Conservation (phyloP, 2,329 filamentous ascomycete genomes). For the Arthrobotrys musiformis region DNA sequence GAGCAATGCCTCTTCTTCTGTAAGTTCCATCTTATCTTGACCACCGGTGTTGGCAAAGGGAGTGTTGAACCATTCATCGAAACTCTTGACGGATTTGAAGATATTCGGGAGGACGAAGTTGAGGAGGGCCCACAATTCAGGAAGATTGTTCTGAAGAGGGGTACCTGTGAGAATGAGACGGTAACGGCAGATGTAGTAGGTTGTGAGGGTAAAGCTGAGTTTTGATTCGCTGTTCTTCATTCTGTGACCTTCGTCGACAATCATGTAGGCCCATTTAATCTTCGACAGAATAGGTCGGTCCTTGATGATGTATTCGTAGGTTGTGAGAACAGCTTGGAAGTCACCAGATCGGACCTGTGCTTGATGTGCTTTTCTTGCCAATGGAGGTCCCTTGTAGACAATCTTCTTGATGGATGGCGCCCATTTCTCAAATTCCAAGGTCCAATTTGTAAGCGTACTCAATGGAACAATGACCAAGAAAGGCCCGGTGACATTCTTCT, state of each 20-base stretch:
- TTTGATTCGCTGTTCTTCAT: slow-evolving; percentile 99
- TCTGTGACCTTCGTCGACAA: slow-evolving; percentile 98
- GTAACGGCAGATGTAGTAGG: slow-evolving; percentile 94
- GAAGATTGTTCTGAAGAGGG: slow-evolving; percentile 94
- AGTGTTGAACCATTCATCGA: slow-evolving; percentile 99
- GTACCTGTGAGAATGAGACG: slow-evolving; percentile 97
- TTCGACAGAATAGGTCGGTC: slow-evolving; percentile 94
- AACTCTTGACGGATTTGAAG: slow-evolving; percentile 98
- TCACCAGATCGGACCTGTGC: slow-evolving; percentile 92
- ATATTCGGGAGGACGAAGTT: slow-evolving; percentile 98
- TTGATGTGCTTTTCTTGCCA: slow-evolving; percentile 86
- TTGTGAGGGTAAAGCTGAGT: slow-evolving; percentile 90
- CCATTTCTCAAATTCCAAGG: slow-evolving; percentile 98
- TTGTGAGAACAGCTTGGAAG: slow-evolving; percentile 96
- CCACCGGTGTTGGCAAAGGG: slow-evolving; percentile 98
- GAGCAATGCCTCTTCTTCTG: slow-evolving; percentile 98
- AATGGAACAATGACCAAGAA: slow-evolving; percentile 97
- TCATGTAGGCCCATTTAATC: slow-evolving; percentile 99
- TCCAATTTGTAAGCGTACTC: slow-evolving; percentile 98
- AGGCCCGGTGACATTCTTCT: slow-evolving; percentile 88
- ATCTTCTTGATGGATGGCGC: slow-evolving; percentile 85
- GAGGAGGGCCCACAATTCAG: slow-evolving; percentile 95
- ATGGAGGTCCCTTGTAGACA: slow-evolving; percentile 96
- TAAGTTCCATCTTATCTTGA: slow-evolving; percentile 98
- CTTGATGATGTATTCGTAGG: slow-evolving; percentile 99